These are phyloP conservation scores for Cicer cuneatum DNA, from an alignment of 306 rosid genomes.

Conservation along the genomic window DNA sequence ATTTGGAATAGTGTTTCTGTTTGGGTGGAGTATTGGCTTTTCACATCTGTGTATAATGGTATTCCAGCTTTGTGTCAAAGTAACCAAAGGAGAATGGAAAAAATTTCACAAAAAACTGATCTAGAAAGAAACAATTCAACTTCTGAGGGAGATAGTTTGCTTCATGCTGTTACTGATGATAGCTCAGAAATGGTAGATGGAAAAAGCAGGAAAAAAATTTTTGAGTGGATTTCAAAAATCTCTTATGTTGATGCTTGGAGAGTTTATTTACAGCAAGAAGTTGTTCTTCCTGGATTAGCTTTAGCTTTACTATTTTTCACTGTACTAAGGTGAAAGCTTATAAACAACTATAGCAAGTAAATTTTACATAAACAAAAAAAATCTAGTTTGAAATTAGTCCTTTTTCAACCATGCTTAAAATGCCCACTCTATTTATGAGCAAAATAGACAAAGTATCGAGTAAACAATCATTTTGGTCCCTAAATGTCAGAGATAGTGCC, in stretches of 20 bases:
- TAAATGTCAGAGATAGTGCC: too few relatives aligned
- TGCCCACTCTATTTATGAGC: not conserved
- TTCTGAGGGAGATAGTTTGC: slow-evolving; percentile 45
- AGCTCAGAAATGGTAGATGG: slow-evolving; percentile 29
- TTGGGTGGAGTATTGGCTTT: slow-evolving; percentile 90
- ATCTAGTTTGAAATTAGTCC: not conserved
- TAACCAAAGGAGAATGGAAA: slow-evolving; percentile 58
- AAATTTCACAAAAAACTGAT: slow-evolving; percentile 45
- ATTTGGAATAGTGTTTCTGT: slow-evolving; percentile 72
- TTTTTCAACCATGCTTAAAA: slow-evolving; percentile 11
- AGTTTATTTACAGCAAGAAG: slow-evolving; percentile 77
- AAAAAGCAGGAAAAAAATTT: slow-evolving; percentile 41
- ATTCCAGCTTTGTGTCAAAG: slow-evolving; percentile 73
- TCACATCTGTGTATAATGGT: slow-evolving; percentile 75
- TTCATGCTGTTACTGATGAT: slow-evolving; percentile 34
- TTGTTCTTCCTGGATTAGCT: slow-evolving; percentile 80
- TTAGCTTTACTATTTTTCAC: slow-evolving; percentile 81
- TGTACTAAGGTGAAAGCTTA: slow-evolving; percentile 72
- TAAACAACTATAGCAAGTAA: not conserved
- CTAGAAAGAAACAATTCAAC: slow-evolving; percentile 41
- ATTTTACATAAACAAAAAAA: not conserved
- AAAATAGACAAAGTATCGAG: not conserved
- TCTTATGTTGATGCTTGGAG: slow-evolving; percentile 77
- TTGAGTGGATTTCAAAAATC: slow-evolving; percentile 46
- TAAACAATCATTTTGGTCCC: too few relatives aligned